phyloP scores from a whole-genome alignment of 805 yeast species.

The Candida incommunis region DNA sequence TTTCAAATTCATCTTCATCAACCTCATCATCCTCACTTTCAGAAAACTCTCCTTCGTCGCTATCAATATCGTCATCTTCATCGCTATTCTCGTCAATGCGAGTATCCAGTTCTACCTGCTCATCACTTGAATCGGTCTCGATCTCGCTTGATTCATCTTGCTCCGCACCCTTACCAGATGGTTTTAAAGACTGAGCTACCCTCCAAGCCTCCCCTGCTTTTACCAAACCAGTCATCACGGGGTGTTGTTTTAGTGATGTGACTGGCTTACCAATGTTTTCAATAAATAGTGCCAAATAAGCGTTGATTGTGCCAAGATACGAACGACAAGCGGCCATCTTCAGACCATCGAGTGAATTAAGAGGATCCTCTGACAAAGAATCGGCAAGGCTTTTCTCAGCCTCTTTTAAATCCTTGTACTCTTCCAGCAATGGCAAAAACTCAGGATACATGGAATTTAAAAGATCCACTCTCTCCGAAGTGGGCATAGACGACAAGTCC shows the following conservation, averaged over 20 bases:
- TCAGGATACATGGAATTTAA: slow-evolving; percentile 66
- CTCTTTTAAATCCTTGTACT: slow-evolving; percentile 30
- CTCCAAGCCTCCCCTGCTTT: slow-evolving; percentile 82
- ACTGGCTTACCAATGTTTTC: slow-evolving; percentile 45
- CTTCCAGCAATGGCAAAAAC: slow-evolving; percentile 60
- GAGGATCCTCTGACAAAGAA: slow-evolving; percentile 4
- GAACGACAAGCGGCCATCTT: slow-evolving; percentile 61
- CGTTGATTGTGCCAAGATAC: slow-evolving; percentile 62
- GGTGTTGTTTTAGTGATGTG: slow-evolving; percentile 64
- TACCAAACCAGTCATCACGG: slow-evolving; percentile 77
- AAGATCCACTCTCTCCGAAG: slow-evolving; percentile 36
- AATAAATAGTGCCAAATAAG: slow-evolving; percentile 64
- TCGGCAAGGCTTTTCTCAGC: slow-evolving; percentile 11
- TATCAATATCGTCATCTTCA: slow-evolving; percentile 18
- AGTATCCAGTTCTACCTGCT: slow-evolving; percentile 6
- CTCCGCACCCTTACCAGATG: background rate
- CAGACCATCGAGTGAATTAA: slow-evolving; percentile 18
- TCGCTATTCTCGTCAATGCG: slow-evolving; percentile 11
- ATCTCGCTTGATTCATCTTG: background rate
- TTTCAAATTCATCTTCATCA: slow-evolving; percentile 8
- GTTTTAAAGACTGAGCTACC: slow-evolving; percentile 40
- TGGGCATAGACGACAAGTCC: slow-evolving; percentile 36
- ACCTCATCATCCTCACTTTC: slow-evolving; percentile 12
- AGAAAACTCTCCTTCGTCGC: slow-evolving; percentile 12
- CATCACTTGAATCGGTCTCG: slow-evolving; percentile 4